Conservation (phyloP, 2,329 filamentous ascomycete species). For the Verticillium albo-atrum region DNA sequence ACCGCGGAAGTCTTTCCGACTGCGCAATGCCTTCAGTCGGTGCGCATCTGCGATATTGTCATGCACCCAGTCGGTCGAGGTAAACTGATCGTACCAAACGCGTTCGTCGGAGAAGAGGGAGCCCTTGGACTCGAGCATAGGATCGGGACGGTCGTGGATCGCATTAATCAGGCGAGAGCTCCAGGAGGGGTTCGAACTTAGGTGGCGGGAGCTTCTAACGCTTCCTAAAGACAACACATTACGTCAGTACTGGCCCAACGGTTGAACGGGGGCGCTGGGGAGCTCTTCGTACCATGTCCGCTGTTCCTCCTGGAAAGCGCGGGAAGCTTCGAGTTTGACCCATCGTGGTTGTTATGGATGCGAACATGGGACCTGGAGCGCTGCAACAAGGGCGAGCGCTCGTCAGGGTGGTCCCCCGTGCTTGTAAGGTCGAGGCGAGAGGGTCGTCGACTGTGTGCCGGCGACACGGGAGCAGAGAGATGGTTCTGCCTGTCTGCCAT, state of each 20-base stretch:
- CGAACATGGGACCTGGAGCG: conserved; percentile 36
- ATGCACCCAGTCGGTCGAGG: conserved; percentile 96
- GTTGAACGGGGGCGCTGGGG: background rate
- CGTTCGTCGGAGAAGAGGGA: conserved; percentile 74
- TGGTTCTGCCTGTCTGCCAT: conserved; percentile 7
- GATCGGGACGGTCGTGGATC: conserved; percentile 52
- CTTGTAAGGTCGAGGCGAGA: conserved; percentile 1
- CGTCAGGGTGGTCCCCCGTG: conserved; percentile 24
- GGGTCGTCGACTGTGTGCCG: conserved; percentile 2
- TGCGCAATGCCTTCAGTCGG: conserved; percentile 77
- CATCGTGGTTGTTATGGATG: conserved; percentile 15
- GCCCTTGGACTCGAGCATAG: conserved; percentile 59
- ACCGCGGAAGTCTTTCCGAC: conserved; percentile 80
- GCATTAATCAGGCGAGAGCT: conserved; percentile 58
- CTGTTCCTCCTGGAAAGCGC: conserved; percentile 36
- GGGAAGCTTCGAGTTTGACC: conserved; percentile 9
- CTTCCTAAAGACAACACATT: conserved; percentile 24
- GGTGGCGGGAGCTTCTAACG: conserved; percentile 37
- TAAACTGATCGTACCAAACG: conserved; percentile 98
- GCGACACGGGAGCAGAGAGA: conserved; percentile 9
- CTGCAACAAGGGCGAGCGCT: conserved; percentile 38
- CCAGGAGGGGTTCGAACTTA: conserved; percentile 56
- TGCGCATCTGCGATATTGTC: conserved; percentile 94
- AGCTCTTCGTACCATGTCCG: conserved; percentile 30
- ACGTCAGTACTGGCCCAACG: background rate